Evolutionary conservation across 345 rosid genomes (phyloP), one percentile per base, ranked within the genome.

Genomic region (Citrus inodora): DNA sequence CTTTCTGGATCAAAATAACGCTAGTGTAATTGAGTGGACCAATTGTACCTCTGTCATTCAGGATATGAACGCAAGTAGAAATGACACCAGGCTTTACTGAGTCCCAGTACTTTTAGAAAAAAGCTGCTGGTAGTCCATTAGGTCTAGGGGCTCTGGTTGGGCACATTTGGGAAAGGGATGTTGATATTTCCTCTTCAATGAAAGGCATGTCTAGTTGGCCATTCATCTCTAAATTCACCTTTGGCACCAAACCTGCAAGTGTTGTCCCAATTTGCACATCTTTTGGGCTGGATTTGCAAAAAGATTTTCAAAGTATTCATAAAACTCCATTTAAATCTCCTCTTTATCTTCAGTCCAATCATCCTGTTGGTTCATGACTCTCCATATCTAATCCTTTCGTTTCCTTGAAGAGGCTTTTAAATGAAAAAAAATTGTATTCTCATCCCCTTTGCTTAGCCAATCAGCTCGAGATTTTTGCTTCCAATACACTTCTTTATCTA

Each of bases 361-460:
- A 51, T 17, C 7, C 0, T 51, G 0, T 0, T 16, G 1, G 2
- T 51, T 17, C 0, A 51, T 14, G 1, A 17, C 7, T 14, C 56
- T 17, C 3, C 22, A 16, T 16, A 51, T 17, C 3, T 0, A 0
- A 0, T 51, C 5, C 7, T 51, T 51, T 1, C 1, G 0, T 4
- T 17, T 51, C 2, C 2, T 51, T 16, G 3, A 14, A 4, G 6
- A 4, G 0, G 56, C 7, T 51, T 51, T 51, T 4, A 5, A 4
- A 1, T 16, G 22, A 51, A 51, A 51, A 16, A 51, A 5, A 4
- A 32, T 51, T 0, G 3, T 51, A 16, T 51, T 4, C 7, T 5
- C 16, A 1, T 51, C 7, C 22, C 56, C 2, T 17, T 51, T 6
- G 0, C 17, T 51, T 2, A 16, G 21, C 22, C 2, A 51, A 16